Base-by-base conservation (phyloP, 768 basidiomycete genomes). In the Boletus edulis region DNA sequence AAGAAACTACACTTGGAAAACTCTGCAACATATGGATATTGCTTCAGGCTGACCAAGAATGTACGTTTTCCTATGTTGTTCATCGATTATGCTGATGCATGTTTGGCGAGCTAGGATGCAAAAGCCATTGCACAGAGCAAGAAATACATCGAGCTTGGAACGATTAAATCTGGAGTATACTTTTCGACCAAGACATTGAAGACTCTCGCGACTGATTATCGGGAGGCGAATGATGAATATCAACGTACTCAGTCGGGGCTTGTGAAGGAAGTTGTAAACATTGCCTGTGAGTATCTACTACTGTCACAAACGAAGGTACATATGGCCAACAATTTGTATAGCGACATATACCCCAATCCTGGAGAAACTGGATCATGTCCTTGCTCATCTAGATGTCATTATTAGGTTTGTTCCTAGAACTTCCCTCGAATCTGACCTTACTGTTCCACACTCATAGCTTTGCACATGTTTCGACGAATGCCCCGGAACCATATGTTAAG, bases 1-100 rank as follows among this genome's bases (percentile, higher is more conserved):
- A 96, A 96, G 75, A 98, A 98, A 73, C 72, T 98, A 12, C 97
- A 98, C 70, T 76, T 99, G 29, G 97, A 99, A 74, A 94, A 95
- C 62, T 91, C 88, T 50, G 80, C 81, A 52, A 82, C 84, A 1
- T 92, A 96, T 65, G 94, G 94, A 2, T 96, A 98, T 68, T 94
- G 91, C 63, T 91, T 98, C 73, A 76, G 97, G 27, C 68, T 98
- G 42, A 95, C 95, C 1, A 95, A 97, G 67, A 90, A 86, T 58
- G 96, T 94, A 59, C 51, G 85, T 74, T 55, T 6, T 52, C 34
- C 6, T 4, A 9, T 14, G 39, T 18, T 38, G 41, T 15, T 17
- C 22, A 15, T 40, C 12, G 27, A 32, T 6, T 32, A 13, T 3
- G 44, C 11, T 45, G 13, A 18, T 51, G 32, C 17, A 49, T 45